phyloP scores from a whole-genome alignment of 768 basidiomycete species.

The Roridomyces roridus region DNA sequence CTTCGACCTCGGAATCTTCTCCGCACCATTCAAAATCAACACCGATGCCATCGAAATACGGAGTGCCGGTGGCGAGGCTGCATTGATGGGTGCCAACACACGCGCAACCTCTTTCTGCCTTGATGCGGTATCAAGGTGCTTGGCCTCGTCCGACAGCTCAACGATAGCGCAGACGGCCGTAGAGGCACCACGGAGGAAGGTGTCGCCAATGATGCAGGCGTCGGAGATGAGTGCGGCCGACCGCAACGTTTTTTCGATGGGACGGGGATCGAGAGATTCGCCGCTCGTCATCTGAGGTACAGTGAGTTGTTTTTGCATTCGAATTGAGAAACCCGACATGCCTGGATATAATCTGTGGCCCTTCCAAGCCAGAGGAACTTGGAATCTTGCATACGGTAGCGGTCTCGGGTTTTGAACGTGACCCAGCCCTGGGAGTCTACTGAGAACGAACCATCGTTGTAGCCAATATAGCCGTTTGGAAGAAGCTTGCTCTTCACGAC shows the following conservation, averaged over 20 bases:
- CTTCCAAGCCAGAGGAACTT: slow-evolving; percentile 19
- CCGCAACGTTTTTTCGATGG: slow-evolving; percentile 8
- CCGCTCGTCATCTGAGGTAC: slow-evolving; percentile 16
- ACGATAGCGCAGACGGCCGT: slow-evolving; percentile 22
- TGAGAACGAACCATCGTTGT: slow-evolving; percentile 19
- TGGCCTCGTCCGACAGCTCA: slow-evolving; percentile 10
- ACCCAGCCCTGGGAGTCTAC: slow-evolving; percentile 13
- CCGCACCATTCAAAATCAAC: not conserved
- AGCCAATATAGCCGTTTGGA: slow-evolving; percentile 16
- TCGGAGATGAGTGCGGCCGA: slow-evolving; percentile 3
- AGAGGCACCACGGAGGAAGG: slow-evolving; percentile 11
- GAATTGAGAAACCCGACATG: not conserved
- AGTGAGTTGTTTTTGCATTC: not conserved
- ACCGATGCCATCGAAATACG: slow-evolving; percentile 18
- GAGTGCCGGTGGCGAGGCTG: slow-evolving; percentile 17
- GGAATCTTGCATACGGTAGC: slow-evolving; percentile 3
- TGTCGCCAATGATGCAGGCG: slow-evolving; percentile 22
- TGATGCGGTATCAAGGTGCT: not conserved
- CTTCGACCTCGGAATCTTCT: slow-evolving; percentile 22
- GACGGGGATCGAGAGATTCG: slow-evolving; percentile 22
- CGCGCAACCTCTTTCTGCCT: slow-evolving; percentile 1
- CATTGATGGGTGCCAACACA: slow-evolving; percentile 15
- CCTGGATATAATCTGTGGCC: slow-evolving; percentile 23
- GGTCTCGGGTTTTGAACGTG: slow-evolving; percentile 20
- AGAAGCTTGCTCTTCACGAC: slow-evolving; percentile 16